A percentile compares a stretch with the other conserved stretches of the same genome.
Conservation (phyloP, 495 filamentous ascomycete genomes). For the Tirmania nivea region DNA sequence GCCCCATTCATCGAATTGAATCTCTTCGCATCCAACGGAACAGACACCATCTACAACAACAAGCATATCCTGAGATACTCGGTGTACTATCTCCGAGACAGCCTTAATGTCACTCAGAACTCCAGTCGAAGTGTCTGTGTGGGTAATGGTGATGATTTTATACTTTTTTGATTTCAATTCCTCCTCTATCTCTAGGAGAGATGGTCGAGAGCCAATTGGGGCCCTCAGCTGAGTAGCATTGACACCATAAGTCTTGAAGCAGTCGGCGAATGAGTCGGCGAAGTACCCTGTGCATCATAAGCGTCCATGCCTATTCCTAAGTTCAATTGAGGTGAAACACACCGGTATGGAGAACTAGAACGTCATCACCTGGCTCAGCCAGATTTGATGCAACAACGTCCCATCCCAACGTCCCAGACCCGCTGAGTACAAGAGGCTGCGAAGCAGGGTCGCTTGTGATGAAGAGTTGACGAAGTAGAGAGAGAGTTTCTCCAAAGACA, state of each 20-base stretch:
- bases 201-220: conserved; percentile 70
- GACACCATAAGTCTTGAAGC: conserved; percentile 74
- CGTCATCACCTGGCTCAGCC: conserved; percentile 68
- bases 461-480: conserved; percentile 79
- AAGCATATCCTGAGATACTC: conserved; percentile 73
- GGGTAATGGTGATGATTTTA: conserved; percentile 81
- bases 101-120: conserved; percentile 77
- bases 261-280: conserved; percentile 81
- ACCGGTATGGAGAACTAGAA: conserved; percentile 65
- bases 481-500: conserved; percentile 71
- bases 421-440: conserved; percentile 82
- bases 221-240: conserved; percentile 75
- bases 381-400: conserved; percentile 85
- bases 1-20: conserved; percentile 84
- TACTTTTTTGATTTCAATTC: conserved; percentile 74
- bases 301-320: not conserved
- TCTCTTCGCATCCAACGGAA: conserved; percentile 88
- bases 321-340: not conserved
- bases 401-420: conserved; percentile 91
- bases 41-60: conserved; percentile 90
- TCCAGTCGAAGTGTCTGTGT: conserved; percentile 92
- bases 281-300: conserved; percentile 51
- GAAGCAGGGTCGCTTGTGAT: conserved; percentile 58
- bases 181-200: conserved; percentile 64
- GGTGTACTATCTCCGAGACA: conserved; percentile 57